A percentile compares a stretch with the other conserved stretches of the same genome.
Conservation (phyloP, 73 alveolate species). For the Paramecium sexaurelia region DNA sequence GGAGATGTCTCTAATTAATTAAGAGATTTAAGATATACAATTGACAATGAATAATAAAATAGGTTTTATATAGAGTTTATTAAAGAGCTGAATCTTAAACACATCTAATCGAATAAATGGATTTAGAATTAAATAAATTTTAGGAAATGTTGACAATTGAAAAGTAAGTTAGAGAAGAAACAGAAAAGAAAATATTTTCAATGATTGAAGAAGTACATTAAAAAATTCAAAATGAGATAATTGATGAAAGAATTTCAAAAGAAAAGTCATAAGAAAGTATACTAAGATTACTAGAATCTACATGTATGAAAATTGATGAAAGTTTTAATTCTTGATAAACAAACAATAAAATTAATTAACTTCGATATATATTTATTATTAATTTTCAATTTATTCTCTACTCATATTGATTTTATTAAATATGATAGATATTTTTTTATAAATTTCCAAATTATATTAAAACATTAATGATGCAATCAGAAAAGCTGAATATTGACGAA, state of each 20-base stretch:
- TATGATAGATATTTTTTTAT: too few species aligned
- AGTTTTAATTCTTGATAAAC: slow-evolving; percentile 39
- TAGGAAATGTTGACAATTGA: slow-evolving; percentile 69
- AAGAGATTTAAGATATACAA: not conserved
- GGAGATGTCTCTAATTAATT: not conserved
- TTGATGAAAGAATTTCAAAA: slow-evolving; percentile 69
- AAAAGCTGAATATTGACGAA: too few species aligned
- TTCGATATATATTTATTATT: too few species aligned
- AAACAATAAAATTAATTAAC: too few species aligned
- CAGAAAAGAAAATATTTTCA: slow-evolving; percentile 65
- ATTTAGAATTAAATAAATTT: slow-evolving; percentile 59
- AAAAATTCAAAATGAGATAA: slow-evolving; percentile 66
- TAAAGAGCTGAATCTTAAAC: not conserved
- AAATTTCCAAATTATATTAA: too few species aligned
- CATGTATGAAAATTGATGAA: slow-evolving; percentile 79
- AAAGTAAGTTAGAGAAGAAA: slow-evolving; percentile 75
- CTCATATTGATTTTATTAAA: too few species aligned
- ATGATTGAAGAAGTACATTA: slow-evolving; percentile 76
- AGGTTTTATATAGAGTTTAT: not conserved
- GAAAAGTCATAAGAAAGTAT: slow-evolving; percentile 73
- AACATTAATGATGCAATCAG: too few species aligned
- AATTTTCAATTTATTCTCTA: too few species aligned
- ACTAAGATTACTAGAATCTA: slow-evolving; percentile 72
- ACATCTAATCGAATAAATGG: slow-evolving; percentile 17
- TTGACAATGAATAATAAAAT: not conserved